Evolutionary conservation across 192 early-diverging fungal species (phyloP).

Genomic region (Dissophora globulifera): DNA sequence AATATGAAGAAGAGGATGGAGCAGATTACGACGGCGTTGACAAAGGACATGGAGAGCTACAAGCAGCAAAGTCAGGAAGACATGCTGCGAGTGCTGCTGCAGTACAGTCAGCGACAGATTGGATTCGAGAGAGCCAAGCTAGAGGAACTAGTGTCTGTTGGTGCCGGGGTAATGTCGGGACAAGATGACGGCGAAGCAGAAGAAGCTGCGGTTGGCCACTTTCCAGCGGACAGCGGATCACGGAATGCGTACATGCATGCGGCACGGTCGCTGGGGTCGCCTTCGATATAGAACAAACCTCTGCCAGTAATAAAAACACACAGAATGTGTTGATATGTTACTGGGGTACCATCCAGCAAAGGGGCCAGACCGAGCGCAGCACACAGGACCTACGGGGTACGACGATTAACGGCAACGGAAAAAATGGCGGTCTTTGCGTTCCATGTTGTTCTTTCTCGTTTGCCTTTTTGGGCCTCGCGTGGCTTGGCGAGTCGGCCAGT

Average conservation of each 20-base stretch:
- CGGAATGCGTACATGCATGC: neutral
- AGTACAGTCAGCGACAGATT: slow-evolving; percentile 56
- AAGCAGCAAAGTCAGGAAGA: slow-evolving; percentile 52
- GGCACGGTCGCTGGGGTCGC: neutral
- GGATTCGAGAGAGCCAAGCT: slow-evolving; percentile 55
- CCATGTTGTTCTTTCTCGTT: slow-evolving; percentile 9
- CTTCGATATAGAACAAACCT: neutral
- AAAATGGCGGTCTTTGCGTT: neutral
- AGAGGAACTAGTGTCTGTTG: slow-evolving; percentile 44
- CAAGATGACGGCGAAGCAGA: neutral
- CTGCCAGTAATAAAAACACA: too few relatives aligned
- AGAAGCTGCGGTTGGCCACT: neutral
- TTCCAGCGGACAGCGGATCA: neutral
- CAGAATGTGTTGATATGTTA: too few relatives aligned
- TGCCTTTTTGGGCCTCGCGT: slow-evolving; percentile 22
- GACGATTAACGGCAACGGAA: neutral
- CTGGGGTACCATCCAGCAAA: too few relatives aligned
- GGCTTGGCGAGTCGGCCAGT: slow-evolving; percentile 9
- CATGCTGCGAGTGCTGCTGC: slow-evolving; percentile 40
- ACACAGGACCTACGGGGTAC: neutral
- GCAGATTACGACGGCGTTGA: slow-evolving; percentile 46
- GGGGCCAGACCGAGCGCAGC: neutral
- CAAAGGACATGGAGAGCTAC: slow-evolving; percentile 50
- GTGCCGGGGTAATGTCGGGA: slow-evolving; percentile 12
- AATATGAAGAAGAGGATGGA: slow-evolving; percentile 56